Conservation (phyloP, 495 filamentous ascomycete species). For the Neurospora intermedia region DNA sequence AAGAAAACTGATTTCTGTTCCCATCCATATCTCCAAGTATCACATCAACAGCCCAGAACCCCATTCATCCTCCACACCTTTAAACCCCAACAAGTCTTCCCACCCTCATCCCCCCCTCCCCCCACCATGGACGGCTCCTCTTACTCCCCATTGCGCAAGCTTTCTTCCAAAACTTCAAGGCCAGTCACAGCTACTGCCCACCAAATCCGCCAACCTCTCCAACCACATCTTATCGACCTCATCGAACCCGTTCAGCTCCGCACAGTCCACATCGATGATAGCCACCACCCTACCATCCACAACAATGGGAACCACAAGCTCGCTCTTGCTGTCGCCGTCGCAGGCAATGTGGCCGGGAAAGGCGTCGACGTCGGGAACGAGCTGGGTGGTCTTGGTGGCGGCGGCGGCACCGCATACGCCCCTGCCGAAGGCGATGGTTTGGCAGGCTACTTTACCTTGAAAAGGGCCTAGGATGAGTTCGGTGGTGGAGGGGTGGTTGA, state of each 20-base stretch:
- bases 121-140: neutral
- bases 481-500: slow-evolving; percentile 40
- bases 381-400: slow-evolving; percentile 46
- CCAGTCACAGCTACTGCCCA: slow-evolving; percentile 67
- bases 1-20: neutral
- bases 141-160: neutral
- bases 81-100: neutral
- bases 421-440: slow-evolving; percentile 65
- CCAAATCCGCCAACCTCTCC: slow-evolving; percentile 55
- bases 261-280: slow-evolving; percentile 85
- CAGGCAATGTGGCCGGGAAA: slow-evolving; percentile 92
- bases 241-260: slow-evolving; percentile 60
- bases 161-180: slow-evolving; percentile 20
- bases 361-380: slow-evolving; percentile 62
- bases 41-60: neutral
- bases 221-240: slow-evolving; percentile 57
- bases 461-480: slow-evolving; percentile 77
- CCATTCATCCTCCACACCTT: neutral
- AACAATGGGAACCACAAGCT: slow-evolving; percentile 83
- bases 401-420: slow-evolving; percentile 84
- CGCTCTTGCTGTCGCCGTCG: slow-evolving; percentile 69
- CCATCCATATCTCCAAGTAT: neutral
- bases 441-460: slow-evolving; percentile 80
- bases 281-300: slow-evolving; percentile 50
- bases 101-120: neutral